Conservation (phyloP, 495 filamentous ascomycete genomes). For the Neurospora terricola region DNA sequence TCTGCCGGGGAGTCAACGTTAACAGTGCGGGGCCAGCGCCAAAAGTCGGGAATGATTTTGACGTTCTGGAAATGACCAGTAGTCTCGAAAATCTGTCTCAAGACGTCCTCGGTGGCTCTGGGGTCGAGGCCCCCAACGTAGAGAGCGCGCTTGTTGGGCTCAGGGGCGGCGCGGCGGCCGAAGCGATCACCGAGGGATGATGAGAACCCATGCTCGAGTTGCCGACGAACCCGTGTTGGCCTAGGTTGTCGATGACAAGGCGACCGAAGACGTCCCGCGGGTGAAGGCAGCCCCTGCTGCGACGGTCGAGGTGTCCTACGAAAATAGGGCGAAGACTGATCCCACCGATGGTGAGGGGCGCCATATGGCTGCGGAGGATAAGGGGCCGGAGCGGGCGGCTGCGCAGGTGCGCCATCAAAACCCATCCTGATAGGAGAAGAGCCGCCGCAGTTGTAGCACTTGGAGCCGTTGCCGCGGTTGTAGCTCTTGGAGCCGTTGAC, state of each 20-base stretch:
- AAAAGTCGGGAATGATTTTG: conserved; percentile 74
- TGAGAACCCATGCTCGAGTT: background rate
- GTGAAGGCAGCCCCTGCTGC: background rate
- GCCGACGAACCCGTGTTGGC: background rate
- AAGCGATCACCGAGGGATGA: conserved; percentile 23
- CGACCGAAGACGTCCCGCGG: background rate
- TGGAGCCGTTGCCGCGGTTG: no score
- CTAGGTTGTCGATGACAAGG: background rate
- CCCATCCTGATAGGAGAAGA: conserved; percentile 50
- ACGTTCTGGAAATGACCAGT: conserved; percentile 97
- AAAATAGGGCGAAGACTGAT: background rate
- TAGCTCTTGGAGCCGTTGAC: background rate
- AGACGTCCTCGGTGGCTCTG: conserved; percentile 87
- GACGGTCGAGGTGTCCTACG: background rate
- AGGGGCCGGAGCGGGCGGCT: conserved; percentile 22
- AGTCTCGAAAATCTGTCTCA: conserved; percentile 98
- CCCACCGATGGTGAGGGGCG: conserved; percentile 5
- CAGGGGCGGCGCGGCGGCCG: conserved; percentile 84
- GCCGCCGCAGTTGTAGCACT: no score
- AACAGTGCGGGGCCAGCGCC: background rate
- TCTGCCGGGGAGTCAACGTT: background rate
- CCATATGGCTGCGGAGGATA: conserved; percentile 13
- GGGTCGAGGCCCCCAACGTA: conserved; percentile 95
- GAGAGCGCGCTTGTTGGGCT: conserved; percentile 96
- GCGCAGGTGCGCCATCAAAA: conserved; percentile 34